Percentiles rank a stretch among this genome's conserved stretches.
These are phyloP conservation scores for Dalechampia spathulata DNA, from an alignment of 441 rosid species.

Conservation along the genomic window DNA sequence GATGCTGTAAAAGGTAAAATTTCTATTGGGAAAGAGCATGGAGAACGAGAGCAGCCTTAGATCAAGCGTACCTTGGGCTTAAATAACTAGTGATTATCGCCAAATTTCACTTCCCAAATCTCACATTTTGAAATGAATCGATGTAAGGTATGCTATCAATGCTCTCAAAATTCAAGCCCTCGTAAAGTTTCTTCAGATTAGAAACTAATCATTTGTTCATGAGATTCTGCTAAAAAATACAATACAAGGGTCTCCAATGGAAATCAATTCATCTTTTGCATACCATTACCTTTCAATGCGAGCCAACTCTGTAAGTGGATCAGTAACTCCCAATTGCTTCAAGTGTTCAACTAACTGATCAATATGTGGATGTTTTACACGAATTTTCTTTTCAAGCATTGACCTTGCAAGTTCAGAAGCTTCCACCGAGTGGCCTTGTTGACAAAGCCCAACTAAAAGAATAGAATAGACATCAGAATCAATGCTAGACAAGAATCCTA, in stretches of 20 bases:
- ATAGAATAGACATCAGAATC: slow-evolving; percentile 53
- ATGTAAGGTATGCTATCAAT: neutral
- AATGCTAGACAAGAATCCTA: slow-evolving; percentile 31
- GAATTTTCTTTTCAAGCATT: slow-evolving; percentile 46
- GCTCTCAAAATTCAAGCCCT: neutral
- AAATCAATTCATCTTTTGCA: neutral
- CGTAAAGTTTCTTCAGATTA: neutral
- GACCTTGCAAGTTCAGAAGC: slow-evolving; percentile 51
- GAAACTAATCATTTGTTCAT: neutral
- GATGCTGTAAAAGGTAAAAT: too few species aligned
- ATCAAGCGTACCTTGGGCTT: neutral
- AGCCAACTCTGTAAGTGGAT: slow-evolving; percentile 32
- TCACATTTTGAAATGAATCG: neutral
- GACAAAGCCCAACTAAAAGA: slow-evolving; percentile 50
- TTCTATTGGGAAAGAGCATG: slow-evolving; percentile 4
- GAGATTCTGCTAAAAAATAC: neutral
- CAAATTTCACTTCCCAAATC: neutral
- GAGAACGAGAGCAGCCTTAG: neutral
- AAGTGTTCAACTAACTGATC: slow-evolving; percentile 34
- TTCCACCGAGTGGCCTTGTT: slow-evolving; percentile 40
- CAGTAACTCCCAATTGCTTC: slow-evolving; percentile 38
- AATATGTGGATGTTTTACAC: slow-evolving; percentile 27
- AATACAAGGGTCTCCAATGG: neutral
- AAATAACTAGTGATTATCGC: neutral
- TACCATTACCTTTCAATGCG: slow-evolving; percentile 19